Evolutionary conservation across 495 filamentous ascomycete genomes (phyloP).

Genomic region (Hypoxylon fuscum): DNA sequence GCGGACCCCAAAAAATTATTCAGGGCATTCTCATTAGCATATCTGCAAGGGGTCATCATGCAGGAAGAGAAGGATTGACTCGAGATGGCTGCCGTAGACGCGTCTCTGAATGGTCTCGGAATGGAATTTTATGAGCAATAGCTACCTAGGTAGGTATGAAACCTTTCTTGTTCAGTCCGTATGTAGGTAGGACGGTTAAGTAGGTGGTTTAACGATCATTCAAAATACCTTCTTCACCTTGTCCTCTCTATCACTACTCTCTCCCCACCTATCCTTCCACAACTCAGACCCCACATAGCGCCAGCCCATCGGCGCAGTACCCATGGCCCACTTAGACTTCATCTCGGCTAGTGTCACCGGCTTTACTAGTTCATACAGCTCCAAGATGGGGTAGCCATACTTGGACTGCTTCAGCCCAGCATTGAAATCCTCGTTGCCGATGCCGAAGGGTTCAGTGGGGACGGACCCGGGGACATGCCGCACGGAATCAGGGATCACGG

Average conservation of each 20-base stretch:
- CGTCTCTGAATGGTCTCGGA: too few species aligned
- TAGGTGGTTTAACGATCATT: too few species aligned
- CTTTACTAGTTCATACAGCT: slow-evolving; percentile 43
- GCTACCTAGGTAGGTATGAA: too few species aligned
- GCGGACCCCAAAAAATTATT: too few species aligned
- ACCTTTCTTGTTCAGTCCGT: too few species aligned
- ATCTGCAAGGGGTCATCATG: too few species aligned
- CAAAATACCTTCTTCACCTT: slow-evolving; percentile 35
- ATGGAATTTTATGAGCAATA: too few species aligned
- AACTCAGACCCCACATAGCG: slow-evolving; percentile 35
- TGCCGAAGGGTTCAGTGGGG: slow-evolving; percentile 44
- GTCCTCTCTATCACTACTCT: slow-evolving; percentile 9
- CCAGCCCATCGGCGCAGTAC: slow-evolving; percentile 47
- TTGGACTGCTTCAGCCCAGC: slow-evolving; percentile 47
- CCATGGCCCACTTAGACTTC: slow-evolving; percentile 33
- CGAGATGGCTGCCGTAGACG: too few species aligned
- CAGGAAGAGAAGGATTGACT: too few species aligned
- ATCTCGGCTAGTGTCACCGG: slow-evolving; percentile 43
- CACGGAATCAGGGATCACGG: slow-evolving; percentile 24
- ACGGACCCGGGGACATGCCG: slow-evolving; percentile 44
- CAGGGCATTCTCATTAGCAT: too few species aligned
- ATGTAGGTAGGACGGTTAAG: too few species aligned
- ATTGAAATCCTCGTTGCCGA: slow-evolving; percentile 55
- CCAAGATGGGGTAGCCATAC: slow-evolving; percentile 50
- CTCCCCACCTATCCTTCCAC: slow-evolving; percentile 34